Conservation (phyloP, 345 rosid species). For the Eucalyptus rudis region DNA sequence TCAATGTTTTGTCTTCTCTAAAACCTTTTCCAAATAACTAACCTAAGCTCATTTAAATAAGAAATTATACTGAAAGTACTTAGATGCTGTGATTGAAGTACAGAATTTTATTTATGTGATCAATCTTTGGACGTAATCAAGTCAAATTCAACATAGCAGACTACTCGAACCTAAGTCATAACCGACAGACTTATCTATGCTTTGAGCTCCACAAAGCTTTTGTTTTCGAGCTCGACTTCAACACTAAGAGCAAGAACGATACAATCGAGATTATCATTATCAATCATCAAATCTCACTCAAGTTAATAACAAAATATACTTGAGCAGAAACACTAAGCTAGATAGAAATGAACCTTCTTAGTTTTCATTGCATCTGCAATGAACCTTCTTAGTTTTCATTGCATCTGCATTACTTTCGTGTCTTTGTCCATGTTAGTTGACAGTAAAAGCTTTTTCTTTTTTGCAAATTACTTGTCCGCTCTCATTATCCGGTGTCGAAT, state of each 20-base stretch:
- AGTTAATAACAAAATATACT: neutral
- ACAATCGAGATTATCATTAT: neutral
- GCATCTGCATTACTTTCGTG: neutral
- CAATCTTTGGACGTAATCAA: neutral
- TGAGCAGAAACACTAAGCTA: neutral
- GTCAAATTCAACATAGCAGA: neutral
- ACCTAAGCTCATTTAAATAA: neutral
- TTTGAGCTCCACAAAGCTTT: neutral
- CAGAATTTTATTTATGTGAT: neutral
- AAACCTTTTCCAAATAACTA: neutral
- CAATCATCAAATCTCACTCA: neutral
- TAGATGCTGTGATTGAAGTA: neutral
- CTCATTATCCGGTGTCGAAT: neutral
- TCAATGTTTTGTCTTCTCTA: neutral
- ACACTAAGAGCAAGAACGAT: neutral
- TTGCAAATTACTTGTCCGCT: neutral
- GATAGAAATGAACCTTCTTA: neutral
- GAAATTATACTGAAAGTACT: neutral
- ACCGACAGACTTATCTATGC: fast-evolving
- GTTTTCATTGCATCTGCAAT: neutral
- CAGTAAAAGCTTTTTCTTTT: neutral
- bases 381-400: neutral
- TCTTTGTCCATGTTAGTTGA: neutral
- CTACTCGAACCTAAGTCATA: neutral
- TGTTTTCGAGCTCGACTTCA: neutral